Base-by-base conservation (phyloP, 345 rosid genomes). In the Gossypium arboreum region DNA sequence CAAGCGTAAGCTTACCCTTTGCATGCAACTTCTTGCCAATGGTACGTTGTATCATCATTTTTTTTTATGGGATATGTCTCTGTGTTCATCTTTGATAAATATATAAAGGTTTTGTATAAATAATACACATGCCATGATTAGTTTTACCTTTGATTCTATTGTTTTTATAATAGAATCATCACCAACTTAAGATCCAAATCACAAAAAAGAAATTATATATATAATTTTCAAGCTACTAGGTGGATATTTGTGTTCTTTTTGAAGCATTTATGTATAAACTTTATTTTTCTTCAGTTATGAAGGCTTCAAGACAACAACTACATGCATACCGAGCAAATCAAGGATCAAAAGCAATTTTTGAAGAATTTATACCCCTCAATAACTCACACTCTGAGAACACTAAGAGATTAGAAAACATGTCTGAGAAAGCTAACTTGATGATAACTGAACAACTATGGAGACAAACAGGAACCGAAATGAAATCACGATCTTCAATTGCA, bases 21-120 rank as follows among this genome's bases (percentile, higher is more conserved):
- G 99, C 94, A 93, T 96, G 98, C 98, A 96, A 68, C 99, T 96
- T 83, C 99, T 96, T 82, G 71, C 91, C 75, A 87, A 88, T 75
- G 99, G 99, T 92, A 34, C 43, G 12, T 34, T 34, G 41, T 34
- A 4, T 55, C 3, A 24, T 60, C 50, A 12, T 50, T 39, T 51
- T 48, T 9, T 34, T 68, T 65, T 34, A 22, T 3, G 54, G 43
- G 41, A 34, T 34, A 34, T 34, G 41, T 34, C 7, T 34, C 7
- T 5, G 7, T 34, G 27, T 72, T 16, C 60, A 43, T 61, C 22
- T 61, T 61, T 70, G 7, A 24, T 43, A 47, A 76, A 43, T 50
- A 64, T 24, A 64, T 39, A 64, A 39, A 60, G 7, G 17, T 16
- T 62, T 34, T 11, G 52, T 9, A 66, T 43, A 17, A 7, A 16